A percentile compares a stretch with the other conserved stretches of the same genome.
Conservation (phyloP, 345 rosid genomes). For the Brassica juncea region DNA sequence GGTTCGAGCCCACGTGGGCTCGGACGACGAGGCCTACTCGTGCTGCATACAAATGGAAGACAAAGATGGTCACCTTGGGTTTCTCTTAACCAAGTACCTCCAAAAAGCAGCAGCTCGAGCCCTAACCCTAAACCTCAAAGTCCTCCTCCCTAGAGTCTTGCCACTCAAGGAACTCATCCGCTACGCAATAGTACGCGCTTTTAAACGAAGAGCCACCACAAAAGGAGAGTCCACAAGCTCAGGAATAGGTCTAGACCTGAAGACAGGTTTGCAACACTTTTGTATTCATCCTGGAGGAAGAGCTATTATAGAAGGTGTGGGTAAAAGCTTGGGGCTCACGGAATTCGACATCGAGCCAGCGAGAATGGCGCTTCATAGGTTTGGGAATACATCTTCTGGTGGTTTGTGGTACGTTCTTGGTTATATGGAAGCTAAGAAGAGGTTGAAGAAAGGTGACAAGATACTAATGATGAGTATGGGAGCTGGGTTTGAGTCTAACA, state of each 20-base stretch:
- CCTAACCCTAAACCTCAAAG: slow-evolving; percentile 51
- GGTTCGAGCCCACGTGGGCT: slow-evolving; percentile 55
- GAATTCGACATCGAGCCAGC: slow-evolving; percentile 75
- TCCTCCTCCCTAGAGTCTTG: slow-evolving; percentile 58
- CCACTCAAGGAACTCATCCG: slow-evolving; percentile 45
- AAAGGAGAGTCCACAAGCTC: slow-evolving; percentile 24
- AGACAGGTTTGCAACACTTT: slow-evolving; percentile 23
- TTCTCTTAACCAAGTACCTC: slow-evolving; percentile 37
- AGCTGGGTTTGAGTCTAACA: slow-evolving; percentile 65
- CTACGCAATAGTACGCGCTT: slow-evolving; percentile 19
- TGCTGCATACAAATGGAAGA: slow-evolving; percentile 52
- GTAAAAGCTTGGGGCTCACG: slow-evolving; percentile 49
- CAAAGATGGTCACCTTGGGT: slow-evolving; percentile 40
- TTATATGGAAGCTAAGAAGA: slow-evolving; percentile 68
- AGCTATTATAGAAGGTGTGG: slow-evolving; percentile 76
- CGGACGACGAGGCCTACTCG: slow-evolving; percentile 62
- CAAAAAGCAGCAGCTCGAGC: slow-evolving; percentile 43
- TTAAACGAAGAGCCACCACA: slow-evolving; percentile 19
- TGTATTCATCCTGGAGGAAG: slow-evolving; percentile 42
- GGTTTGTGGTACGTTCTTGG: slow-evolving; percentile 83
- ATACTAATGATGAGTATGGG: slow-evolving; percentile 63
- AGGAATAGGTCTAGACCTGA: slow-evolving; percentile 15
- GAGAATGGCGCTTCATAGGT: slow-evolving; percentile 77
- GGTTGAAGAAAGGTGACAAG: slow-evolving; percentile 51
- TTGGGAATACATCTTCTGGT: slow-evolving; percentile 78